Evolutionary conservation across 148 eudicot genomes (phyloP), one percentile per base, ranked within the genome.

Genomic region (Diospyros kaki): DNA sequence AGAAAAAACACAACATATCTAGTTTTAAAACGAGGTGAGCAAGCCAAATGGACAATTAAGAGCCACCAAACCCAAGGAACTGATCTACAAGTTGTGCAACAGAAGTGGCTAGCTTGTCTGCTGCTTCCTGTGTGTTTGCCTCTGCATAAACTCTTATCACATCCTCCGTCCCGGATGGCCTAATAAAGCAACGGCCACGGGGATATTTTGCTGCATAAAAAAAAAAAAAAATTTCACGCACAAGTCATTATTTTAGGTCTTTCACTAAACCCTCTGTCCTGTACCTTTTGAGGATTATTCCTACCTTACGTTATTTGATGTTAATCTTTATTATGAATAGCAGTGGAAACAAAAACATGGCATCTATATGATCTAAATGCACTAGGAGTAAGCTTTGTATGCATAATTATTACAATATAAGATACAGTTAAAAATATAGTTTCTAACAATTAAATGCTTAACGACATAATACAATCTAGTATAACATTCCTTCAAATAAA

Each of bases 151-250:
- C 90, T 74, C 93, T 86, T 46, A 92, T 79, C 1, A 94, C 96
- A 66, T 94, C 98, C 79, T 94, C 98, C 61, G 97, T 94, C 56
- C 98, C 98, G 14, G 97, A 94, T 77, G 96, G 91, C 51, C 98
- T 75, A 76, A 94, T 84, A 75, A 94, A 92, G 77, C 98, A 87
- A 55, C 97, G 79, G 28, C 96, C 97, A 51, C 76, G 82, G 40
- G 73, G 80, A 69, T 87, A 86, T 73, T 89, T 90, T 13, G 78
- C 97, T 94, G 88, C 76, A 77, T 58, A 28, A 15, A 80, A 69
- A n/a, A 14, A 52, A 65, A n/a, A 54, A 17, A 0, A 64, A 48
- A 44, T 45, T 45, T 28, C 28, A 28, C 28, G 28, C 28, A 28
- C 28, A 28, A 28, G 28, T 28, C 28, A 63, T 9, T 50, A 11